Evolutionary conservation across 2,329 filamentous ascomycete species (phyloP).

Genomic region (Sclerotinia minor): DNA sequence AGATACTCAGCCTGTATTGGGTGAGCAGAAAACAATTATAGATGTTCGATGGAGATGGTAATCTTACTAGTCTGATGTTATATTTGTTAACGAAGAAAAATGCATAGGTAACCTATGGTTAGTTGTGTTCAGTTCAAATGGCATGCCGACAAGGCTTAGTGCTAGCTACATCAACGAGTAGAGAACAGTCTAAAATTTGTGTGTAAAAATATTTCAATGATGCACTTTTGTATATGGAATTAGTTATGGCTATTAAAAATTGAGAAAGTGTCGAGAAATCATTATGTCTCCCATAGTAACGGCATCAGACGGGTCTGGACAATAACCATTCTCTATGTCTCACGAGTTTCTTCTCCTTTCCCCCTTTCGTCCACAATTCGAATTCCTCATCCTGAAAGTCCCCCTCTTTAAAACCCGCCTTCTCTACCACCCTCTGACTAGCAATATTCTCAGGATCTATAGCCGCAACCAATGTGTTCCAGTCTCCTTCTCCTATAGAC

Average conservation of each 20-base stretch:
- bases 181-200: too few relatives aligned
- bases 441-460: constrained; percentile 32
- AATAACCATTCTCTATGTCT: constrained; percentile 22
- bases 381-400: constrained; percentile 25
- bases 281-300: not conserved
- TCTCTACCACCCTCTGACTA: constrained; percentile 32
- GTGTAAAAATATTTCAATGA: not conserved
- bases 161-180: not conserved
- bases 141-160: too few relatives aligned
- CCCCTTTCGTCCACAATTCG: not conserved
- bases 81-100: not conserved
- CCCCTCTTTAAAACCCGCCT: constrained; percentile 31
- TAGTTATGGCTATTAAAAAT: not conserved
- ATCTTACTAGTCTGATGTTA: not conserved
- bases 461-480: constrained; percentile 25
- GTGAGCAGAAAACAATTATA: not conserved
- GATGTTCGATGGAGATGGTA: not conserved
- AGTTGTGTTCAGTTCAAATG: not conserved
- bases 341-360: constrained; percentile 3
- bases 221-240: not conserved
- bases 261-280: not conserved
- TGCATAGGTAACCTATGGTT: not conserved
- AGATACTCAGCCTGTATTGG: not conserved
- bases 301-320: not conserved
- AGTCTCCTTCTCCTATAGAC: constrained; percentile 17